Base-by-base conservation (phyloP, 2,329 filamentous ascomycete genomes). In the Diaporthe citriasiana region DNA sequence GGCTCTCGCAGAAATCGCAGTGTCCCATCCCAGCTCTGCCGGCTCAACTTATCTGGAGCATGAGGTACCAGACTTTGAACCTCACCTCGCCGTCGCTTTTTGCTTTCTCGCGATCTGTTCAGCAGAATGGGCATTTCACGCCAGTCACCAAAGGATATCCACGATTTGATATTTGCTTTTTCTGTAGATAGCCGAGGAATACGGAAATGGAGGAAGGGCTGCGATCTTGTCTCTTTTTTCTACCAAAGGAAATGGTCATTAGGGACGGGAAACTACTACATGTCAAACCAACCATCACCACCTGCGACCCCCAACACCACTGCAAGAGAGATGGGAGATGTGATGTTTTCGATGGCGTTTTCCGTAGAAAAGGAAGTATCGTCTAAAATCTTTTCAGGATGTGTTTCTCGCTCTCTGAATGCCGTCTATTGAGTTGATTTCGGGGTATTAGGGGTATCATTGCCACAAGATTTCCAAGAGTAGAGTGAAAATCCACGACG, bases 81-180 rank as follows among this genome's bases (percentile, higher is more conserved):
- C 78, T 82, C 77, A 50, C 27, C 35, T 80, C 75, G 77, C 76
- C 78, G 76, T 76, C 74, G 77, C 69, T 74, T 76, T 76, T 70
- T 74, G 71, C 53, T 75, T 76, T 75, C 40, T 68, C 38, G 63
- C 63, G 72, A 57, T 56, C 57, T 51, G 57, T 72, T 69, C 69
- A 74, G 65, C 70, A 73, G 71, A 70, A 74, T 71, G 70, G 73
- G 74, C 76, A 77, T 76, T 55, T 73, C 70, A 76, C 63, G 56
- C 55, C 69, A 50, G 66, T 63, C 57, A 75, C 75, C 76, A 78
- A 77, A 79, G 77, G 77, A 78, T 78, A 79, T 79, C 77, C 77
- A 77, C 70, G 74, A 71, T 71, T 71, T 71, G 69, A 75, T 75
- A 73, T 72, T 73, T 69, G 66, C 73, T 76, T 74, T 74, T 77